phyloP scores from a whole-genome alignment of 345 rosid genomes.

The Triadica sebifera region DNA sequence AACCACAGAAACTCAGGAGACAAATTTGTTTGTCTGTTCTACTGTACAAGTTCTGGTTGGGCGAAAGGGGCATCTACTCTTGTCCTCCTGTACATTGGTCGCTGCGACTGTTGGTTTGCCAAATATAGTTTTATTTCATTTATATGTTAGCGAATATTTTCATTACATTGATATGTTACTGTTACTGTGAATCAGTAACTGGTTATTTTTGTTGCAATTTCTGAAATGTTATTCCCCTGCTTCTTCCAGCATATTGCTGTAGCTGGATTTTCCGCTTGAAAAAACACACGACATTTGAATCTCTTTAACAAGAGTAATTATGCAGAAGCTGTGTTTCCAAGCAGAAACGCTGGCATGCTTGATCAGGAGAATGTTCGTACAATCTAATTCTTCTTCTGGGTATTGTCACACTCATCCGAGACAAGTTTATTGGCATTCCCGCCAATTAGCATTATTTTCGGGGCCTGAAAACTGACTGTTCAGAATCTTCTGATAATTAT shows the following conservation, averaged over 20 bases:
- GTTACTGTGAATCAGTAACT: neutral
- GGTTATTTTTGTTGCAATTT: conserved; percentile 2
- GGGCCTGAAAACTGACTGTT: too few species aligned
- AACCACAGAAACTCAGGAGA: conserved; percentile 1
- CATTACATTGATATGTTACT: neutral
- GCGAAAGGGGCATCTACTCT: conserved; percentile 23
- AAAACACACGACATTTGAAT: neutral
- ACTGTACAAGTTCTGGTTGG: conserved; percentile 31
- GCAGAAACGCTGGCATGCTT: neutral
- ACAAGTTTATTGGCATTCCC: too few species aligned
- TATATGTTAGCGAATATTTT: conserved; percentile 18
- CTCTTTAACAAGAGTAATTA: neutral
- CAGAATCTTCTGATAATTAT: too few species aligned
- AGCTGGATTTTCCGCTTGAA: neutral
- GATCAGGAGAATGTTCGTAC: neutral
- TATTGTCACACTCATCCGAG: too few species aligned
- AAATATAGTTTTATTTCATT: conserved; percentile 30
- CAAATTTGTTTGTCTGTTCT: conserved; percentile 12
- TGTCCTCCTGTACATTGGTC: conserved; percentile 32
- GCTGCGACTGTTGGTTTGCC: conserved; percentile 23
- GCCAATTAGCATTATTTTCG: too few species aligned
- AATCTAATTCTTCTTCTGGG: too few species aligned
- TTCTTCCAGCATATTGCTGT: neutral
- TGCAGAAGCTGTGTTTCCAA: neutral
- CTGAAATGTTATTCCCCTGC: neutral